Evolutionary conservation across 345 rosid genomes (phyloP).

Genomic region (Anacardium occidentale): DNA sequence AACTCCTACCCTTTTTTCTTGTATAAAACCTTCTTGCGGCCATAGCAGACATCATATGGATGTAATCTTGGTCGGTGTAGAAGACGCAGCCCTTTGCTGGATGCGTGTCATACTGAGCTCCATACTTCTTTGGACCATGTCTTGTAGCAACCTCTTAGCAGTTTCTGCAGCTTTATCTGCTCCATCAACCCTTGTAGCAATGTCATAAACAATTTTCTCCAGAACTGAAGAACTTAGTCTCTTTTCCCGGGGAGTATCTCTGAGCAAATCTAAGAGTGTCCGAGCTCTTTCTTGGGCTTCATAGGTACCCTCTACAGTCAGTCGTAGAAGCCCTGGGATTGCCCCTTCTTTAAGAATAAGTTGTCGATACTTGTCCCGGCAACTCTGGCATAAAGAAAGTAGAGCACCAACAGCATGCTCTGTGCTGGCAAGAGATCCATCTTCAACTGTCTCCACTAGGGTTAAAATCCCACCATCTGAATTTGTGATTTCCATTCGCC

Average conservation of each 20-base stretch:
- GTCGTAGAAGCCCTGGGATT: constrained; percentile 68
- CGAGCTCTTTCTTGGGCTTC: constrained; percentile 67
- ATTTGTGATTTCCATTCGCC: constrained; percentile 49
- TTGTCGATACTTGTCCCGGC: constrained; percentile 53
- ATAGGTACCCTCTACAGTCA: constrained; percentile 65
- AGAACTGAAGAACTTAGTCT: constrained; percentile 51
- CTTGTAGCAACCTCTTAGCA: constrained; percentile 62
- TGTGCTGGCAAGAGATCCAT: constrained; percentile 63
- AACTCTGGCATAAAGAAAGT: constrained; percentile 56
- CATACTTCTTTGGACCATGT: constrained; percentile 75
- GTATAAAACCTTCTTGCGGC: constrained; percentile 6
- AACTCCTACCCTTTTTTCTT: constrained; percentile 17
- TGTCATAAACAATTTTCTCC: constrained; percentile 60
- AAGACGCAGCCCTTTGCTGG: constrained; percentile 41
- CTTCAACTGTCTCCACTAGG: constrained; percentile 71
- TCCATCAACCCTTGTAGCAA: constrained; percentile 59
- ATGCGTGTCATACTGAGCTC: constrained; percentile 54
- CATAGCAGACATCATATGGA: constrained; percentile 21
- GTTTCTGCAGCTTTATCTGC: constrained; percentile 68
- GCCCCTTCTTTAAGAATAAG: constrained; percentile 80
- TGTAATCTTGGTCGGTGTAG: constrained; percentile 33
- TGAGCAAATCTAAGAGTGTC: constrained; percentile 59
- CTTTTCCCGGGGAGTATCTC: constrained; percentile 63
- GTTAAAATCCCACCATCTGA: constrained; percentile 64
- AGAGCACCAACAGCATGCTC: constrained; percentile 64